Evolutionary conservation across 2,329 filamentous ascomycete genomes (phyloP), one percentile per base, ranked within the genome.

Genomic region (Epichloe gansuensis): DNA sequence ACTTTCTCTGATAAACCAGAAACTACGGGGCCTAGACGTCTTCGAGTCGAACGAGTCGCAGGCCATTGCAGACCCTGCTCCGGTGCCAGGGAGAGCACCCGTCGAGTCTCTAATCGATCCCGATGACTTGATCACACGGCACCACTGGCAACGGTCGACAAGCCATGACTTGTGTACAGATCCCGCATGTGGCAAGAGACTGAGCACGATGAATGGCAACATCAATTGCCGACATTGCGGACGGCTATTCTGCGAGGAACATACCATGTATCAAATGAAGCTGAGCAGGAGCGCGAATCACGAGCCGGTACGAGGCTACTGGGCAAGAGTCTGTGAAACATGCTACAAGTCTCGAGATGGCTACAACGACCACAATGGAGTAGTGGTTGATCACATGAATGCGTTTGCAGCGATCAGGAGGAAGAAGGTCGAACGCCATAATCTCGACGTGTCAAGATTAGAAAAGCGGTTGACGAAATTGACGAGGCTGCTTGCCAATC

Each of bases 201-300:
- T 98, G 5, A 90, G 89, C 0, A 78, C 85, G 3, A 77, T 86
- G 6, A 91, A 86, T 61, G 89, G 90, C 17, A 90, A 78, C 62
- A 83, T 98, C 61, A 96, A 98, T 67, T 98, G 93, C 68, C 80
- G 93, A 57, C 89, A 91, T 57, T 98, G 93, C 63, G 93, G 93
- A 6, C 85, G 85, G 60, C 72, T 98, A 42, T 98, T 97, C 65
- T 98, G 93, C 68, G 93, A 97, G 64, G 88, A 91, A 60, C 93
- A 98, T 67, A 97, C 93, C 50, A 95, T 98, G 91, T 98, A 97
- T 65, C 91, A 98, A 72, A 97, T 97, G 87, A 96, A 94, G 73
- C 76, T 98, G 11, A 95, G 91, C 8, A 78, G 91, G 52, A 86
- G 90, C 34, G 93, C 93, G 4, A 80, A 84, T 54, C 89, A 96